Conservation (phyloP, 176 grass and related monocot genomes). For the Thalia dealbata region DNA sequence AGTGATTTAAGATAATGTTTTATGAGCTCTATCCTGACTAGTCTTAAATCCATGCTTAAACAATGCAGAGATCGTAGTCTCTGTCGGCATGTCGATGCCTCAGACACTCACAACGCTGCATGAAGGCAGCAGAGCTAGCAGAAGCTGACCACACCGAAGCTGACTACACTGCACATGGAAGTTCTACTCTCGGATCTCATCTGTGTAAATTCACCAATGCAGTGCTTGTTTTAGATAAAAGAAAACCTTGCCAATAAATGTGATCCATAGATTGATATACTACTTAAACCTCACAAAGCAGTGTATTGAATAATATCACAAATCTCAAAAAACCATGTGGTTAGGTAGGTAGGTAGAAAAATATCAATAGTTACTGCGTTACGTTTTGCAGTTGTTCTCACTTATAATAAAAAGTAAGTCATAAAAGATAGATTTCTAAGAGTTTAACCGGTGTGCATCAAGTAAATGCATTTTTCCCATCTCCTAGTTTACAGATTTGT, state of each 20-base stretch:
- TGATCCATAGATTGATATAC: not conserved
- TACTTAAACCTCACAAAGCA: too few species aligned
- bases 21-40: not conserved
- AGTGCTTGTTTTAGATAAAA: not conserved
- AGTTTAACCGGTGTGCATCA: too few species aligned
- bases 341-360: too few species aligned
- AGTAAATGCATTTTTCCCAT: too few species aligned
- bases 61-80: constrained; percentile 60
- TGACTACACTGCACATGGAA: not conserved
- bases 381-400: too few species aligned
- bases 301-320: too few species aligned
- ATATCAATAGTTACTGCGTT: too few species aligned
- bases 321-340: too few species aligned
- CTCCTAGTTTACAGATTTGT: too few species aligned
- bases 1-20: not conserved
- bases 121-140: not conserved
- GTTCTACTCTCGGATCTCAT: not conserved
- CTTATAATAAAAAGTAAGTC: too few species aligned
- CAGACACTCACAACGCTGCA: constrained; percentile 30
- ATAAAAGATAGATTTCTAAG: too few species aligned
- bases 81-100: constrained; percentile 58
- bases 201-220: not conserved
- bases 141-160: not conserved
- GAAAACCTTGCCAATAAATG: not conserved
- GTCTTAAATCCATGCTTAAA: not conserved